Base-by-base conservation (phyloP, 2,329 filamentous ascomycete genomes). In the Rachicladosporium sp. region DNA sequence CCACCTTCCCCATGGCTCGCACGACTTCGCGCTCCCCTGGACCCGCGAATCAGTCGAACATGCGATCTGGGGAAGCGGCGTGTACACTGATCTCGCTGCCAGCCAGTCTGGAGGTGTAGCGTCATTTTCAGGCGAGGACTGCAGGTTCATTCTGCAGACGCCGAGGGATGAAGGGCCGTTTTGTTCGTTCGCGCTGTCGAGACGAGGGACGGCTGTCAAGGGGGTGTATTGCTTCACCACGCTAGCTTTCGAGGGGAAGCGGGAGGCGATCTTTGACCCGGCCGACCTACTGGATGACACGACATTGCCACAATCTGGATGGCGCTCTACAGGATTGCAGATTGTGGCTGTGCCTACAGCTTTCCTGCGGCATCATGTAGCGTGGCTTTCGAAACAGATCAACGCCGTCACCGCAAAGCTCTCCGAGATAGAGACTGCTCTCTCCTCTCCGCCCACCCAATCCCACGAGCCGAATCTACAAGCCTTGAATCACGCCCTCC, bases 301-400 rank as follows among this genome's bases (percentile, higher is more conserved):
- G 29, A 13, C 40, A 19, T 6, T 9, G 10, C 33, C 40, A 7
- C 30, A 36, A 6, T 40, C 37, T 19, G 33, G 41, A n/a, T 43
- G 21, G 33, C 43, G 45, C 6, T 30, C 32, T 3, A 34, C 38
- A 9, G 37, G 40, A 9, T 19, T 33, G 12, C 43, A 45, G 36
- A 41, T 47, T 30, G 36, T 45, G 4, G 31, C 31, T 13, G 12
- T 43, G 2, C 41, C 41, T 6, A 21, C 7, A 6, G 41, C 41
- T 1, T 11, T 43, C 10, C 29, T 31, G 6, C 35, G 31, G n/a
- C 27, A 4, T 3, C 41, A 43, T 19, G 29, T 33, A 23, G 31
- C 21, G 5, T 43, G 32, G 10, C 30, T 43, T 10, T 10, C 32
- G 8, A 10, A 8, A 4, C 9, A 13, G 12, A 10, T 43, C 1